Conservation (phyloP, 768 basidiomycete genomes). For the Suillus brevipes region DNA sequence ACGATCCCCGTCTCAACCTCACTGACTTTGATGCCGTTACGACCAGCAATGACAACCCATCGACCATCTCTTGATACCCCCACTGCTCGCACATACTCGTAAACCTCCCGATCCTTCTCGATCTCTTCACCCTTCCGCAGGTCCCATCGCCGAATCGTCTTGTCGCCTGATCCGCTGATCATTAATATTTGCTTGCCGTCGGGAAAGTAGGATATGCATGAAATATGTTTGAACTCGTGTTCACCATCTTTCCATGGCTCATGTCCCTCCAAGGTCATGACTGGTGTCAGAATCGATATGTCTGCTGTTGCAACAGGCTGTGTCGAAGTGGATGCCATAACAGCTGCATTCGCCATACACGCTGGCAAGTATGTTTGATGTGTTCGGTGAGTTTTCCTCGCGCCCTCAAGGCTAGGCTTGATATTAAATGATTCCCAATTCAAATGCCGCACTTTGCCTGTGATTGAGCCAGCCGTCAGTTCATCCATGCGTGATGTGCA, state of each 20-base stretch:
- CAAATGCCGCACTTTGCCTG: not conserved
- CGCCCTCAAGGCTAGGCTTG: not conserved
- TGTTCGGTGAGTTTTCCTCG: not conserved
- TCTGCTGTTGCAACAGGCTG: not conserved
- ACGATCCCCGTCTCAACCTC: not conserved
- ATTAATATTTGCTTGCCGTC: not conserved
- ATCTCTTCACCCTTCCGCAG: not conserved
- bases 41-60: too few species aligned
- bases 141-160: not conserved
- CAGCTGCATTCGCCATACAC: not conserved
- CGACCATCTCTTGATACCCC: not conserved
- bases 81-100: accelerated
- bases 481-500: not conserved
- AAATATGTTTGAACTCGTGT: too few species aligned
- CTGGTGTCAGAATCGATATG: too few species aligned
- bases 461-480: not conserved
- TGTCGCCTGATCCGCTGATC: not conserved
- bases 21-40: not conserved
- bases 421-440: not conserved
- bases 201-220: too few species aligned
- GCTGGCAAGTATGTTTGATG: not conserved
- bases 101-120: not conserved
- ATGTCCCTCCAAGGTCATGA: too few species aligned
- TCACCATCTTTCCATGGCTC: too few species aligned
- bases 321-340: not conserved